Evolutionary conservation across 768 basidiomycete species (phyloP).

Genomic region (Trichaptum fuscoviolaceum): DNA sequence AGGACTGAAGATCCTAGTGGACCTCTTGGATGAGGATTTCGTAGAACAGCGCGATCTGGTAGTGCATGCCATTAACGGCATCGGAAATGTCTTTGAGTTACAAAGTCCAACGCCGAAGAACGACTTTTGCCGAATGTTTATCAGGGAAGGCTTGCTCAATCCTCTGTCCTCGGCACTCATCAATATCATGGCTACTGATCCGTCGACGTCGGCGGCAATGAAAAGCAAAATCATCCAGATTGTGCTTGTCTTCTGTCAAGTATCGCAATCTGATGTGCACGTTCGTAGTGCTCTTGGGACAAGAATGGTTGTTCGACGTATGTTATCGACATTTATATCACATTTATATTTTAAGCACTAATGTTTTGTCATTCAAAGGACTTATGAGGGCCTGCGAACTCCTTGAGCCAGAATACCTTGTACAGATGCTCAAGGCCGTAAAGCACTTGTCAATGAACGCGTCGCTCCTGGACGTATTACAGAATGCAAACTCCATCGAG

Average conservation of each 20-base stretch:
- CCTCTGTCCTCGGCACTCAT: constrained; percentile 87
- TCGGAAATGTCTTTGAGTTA: constrained; percentile 92
- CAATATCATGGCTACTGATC: constrained; percentile 77
- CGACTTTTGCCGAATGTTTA: constrained; percentile 98
- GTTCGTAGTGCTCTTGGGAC: constrained; percentile 90
- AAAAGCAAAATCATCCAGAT: constrained; percentile 90
- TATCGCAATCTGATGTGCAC: constrained; percentile 92
- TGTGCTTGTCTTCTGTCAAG: constrained; percentile 87
- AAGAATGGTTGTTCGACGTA: constrained; percentile 83
- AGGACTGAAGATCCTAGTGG: constrained; percentile 89
- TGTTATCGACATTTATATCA: constrained; percentile 28
- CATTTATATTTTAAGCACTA: background rate
- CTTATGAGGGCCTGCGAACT: constrained; percentile 82
- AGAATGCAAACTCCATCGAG: constrained; percentile 94
- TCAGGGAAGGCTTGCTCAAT: constrained; percentile 90
- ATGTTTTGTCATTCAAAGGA: constrained; percentile 39
- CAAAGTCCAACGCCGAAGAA: constrained; percentile 96
- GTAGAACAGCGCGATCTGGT: constrained; percentile 86
- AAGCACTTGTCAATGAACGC: constrained; percentile 96
- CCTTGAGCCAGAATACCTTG: constrained; percentile 83
- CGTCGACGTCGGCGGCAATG: constrained; percentile 60
- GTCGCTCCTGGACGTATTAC: constrained; percentile 83
- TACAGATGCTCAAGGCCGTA: constrained; percentile 87
- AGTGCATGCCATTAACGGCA: constrained; percentile 89
- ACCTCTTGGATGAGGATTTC: constrained; percentile 96